Conservation (phyloP, 148 eudicot genomes). For the Hydrangea macrophylla region DNA sequence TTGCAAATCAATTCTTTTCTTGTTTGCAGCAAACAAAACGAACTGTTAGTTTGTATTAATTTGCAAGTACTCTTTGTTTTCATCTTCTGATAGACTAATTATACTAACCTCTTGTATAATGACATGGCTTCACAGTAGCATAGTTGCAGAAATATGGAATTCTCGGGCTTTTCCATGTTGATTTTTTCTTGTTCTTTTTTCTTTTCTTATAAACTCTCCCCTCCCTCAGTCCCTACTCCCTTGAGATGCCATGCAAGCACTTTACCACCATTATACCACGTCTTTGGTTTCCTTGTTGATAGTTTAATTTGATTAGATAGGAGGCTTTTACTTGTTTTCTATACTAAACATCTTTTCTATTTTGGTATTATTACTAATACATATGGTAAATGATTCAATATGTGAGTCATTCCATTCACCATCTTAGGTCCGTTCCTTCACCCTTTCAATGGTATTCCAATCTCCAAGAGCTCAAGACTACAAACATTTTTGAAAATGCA, state of each 20-base stretch:
- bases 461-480: neutral
- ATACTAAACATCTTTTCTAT: too few species aligned
- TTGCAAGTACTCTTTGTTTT: neutral
- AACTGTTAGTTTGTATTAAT: neutral
- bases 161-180: neutral
- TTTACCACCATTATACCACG: too few species aligned
- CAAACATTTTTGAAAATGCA: neutral
- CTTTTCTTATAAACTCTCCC: too few species aligned
- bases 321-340: too few species aligned
- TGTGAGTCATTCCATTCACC: neutral
- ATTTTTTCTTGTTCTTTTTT: too few species aligned
- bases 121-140: neutral
- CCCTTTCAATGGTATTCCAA: neutral
- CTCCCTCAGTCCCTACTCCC: too few species aligned
- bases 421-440: neutral
- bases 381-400: neutral
- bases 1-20: too few species aligned
- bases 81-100: too few species aligned
- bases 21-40: too few species aligned
- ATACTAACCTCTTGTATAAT: neutral
- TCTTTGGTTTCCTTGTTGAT: too few species aligned
- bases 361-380: neutral
- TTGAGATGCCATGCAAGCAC: too few species aligned
- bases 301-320: neutral
- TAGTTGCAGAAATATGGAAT: neutral